Evolutionary conservation across 2,329 filamentous ascomycete genomes (phyloP).

Genomic region (Fusarium domesticum): DNA sequence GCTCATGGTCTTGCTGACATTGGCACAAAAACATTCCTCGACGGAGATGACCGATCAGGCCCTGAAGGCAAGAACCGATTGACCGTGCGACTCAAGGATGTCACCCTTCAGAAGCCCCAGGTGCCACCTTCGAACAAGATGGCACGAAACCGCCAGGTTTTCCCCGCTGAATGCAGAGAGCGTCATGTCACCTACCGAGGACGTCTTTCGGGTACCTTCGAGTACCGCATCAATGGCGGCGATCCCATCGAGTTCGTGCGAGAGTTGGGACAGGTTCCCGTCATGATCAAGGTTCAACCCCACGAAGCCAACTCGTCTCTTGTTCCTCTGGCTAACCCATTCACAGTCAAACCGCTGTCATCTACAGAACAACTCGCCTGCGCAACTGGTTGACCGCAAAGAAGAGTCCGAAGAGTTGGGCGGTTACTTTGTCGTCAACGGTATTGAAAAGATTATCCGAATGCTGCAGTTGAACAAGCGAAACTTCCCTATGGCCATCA

Average conservation of each 20-base stretch:
- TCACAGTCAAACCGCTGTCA: slow-evolving; percentile 82
- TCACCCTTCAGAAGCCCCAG: slow-evolving; percentile 78
- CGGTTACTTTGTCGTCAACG: slow-evolving; percentile 96
- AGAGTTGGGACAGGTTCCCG: slow-evolving; percentile 83
- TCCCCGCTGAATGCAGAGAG: slow-evolving; percentile 91
- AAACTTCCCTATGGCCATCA: slow-evolving; percentile 94
- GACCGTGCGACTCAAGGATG: slow-evolving; percentile 72
- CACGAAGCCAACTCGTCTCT: background rate
- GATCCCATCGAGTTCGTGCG: slow-evolving; percentile 78
- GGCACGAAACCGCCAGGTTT: slow-evolving; percentile 77
- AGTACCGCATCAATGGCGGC: slow-evolving; percentile 83
- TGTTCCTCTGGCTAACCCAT: slow-evolving; percentile 15
- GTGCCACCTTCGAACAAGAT: slow-evolving; percentile 82
- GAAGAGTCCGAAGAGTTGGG: slow-evolving; percentile 96
- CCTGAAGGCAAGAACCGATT: slow-evolving; percentile 68
- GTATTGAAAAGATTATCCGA: slow-evolving; percentile 94
- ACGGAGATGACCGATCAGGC: slow-evolving; percentile 67
- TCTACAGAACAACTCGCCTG: slow-evolving; percentile 79
- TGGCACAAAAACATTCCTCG: slow-evolving; percentile 81
- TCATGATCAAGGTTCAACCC: slow-evolving; percentile 79
- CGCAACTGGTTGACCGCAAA: slow-evolving; percentile 77
- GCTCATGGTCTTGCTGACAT: slow-evolving; percentile 82
- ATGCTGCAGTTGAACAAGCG: slow-evolving; percentile 85
- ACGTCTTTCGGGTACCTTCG: slow-evolving; percentile 76
- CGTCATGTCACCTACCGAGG: slow-evolving; percentile 89